Conservation (phyloP, 2,329 filamentous ascomycete species). For the Trichothecium sympodiale region DNA sequence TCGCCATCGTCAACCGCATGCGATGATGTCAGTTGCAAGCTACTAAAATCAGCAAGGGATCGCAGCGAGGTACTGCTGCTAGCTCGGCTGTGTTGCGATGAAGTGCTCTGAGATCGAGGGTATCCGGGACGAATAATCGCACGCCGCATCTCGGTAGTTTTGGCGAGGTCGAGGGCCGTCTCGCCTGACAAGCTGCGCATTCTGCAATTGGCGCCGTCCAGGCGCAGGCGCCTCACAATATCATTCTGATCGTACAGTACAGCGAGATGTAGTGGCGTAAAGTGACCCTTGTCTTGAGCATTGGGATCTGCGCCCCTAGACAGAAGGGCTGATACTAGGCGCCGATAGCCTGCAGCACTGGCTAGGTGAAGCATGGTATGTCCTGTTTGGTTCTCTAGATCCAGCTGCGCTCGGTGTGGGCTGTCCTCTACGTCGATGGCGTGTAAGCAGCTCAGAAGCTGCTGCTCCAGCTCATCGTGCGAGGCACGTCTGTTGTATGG, state of each 20-base stretch:
- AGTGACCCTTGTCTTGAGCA: conserved; percentile 65
- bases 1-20: conserved; percentile 30
- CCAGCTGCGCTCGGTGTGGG: conserved; percentile 53
- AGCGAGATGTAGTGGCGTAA: conserved; percentile 73
- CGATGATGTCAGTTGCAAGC: conserved; percentile 21
- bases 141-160: conserved; percentile 51
- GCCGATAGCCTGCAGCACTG: conserved; percentile 61
- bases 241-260: conserved; percentile 65
- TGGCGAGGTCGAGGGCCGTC: conserved; percentile 59
- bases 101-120: conserved; percentile 57
- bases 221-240: conserved; percentile 64
- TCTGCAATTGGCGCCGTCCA: conserved; percentile 61
- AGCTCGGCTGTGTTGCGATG: conserved; percentile 46
- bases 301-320: conserved; percentile 70
- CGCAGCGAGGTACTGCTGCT: conserved; percentile 57
- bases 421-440: conserved; percentile 70
- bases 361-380: conserved; percentile 76
- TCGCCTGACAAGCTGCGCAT: conserved; percentile 60
- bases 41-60: conserved; percentile 52
- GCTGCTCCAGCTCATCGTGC: conserved; percentile 48
- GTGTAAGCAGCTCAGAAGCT: conserved; percentile 65
- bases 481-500: conserved; percentile 31
- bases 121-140: conserved; percentile 51
- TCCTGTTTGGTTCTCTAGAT: conserved; percentile 53
- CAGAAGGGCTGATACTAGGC: conserved; percentile 66